phyloP scores from a whole-genome alignment of 2,329 filamentous ascomycete species.

The Xylariaceae sp. region DNA sequence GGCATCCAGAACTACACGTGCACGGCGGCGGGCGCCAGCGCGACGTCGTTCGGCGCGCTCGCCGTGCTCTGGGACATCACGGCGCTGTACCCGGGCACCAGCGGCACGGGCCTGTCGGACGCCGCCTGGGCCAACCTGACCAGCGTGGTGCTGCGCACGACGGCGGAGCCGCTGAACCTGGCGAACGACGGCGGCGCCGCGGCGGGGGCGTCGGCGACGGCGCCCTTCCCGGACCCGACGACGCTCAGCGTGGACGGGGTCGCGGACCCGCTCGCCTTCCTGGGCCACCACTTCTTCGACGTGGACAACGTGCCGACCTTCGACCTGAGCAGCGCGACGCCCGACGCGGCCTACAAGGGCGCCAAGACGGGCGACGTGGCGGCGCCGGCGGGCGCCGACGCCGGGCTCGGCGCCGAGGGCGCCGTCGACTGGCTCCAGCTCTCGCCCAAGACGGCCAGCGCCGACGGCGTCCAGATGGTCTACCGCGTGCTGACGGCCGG shows the following conservation, averaged over 20 bases:
- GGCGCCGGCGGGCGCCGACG: constrained; percentile 43
- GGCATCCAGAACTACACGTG: constrained; percentile 67
- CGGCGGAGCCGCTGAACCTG: constrained; percentile 42
- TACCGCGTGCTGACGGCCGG: constrained; percentile 51
- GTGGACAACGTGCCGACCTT: constrained; percentile 48
- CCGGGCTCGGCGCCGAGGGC: constrained; percentile 39
- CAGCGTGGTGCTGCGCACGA: constrained; percentile 30
- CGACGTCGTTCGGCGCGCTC: constrained; percentile 43
- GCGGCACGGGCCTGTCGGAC: constrained; percentile 28
- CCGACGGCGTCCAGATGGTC: constrained; percentile 32
- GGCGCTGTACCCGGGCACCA: constrained; percentile 39
- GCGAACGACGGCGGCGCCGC: constrained; percentile 20
- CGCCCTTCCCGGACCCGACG: constrained; percentile 32
- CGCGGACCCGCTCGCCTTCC: constrained; percentile 28
- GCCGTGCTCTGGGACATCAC: constrained; percentile 54
- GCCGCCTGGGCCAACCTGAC: constrained; percentile 34
- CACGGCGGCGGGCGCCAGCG: constrained; percentile 24
- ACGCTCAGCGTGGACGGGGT: constrained; percentile 30
- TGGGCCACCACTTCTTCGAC: constrained; percentile 65
- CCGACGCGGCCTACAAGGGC: constrained; percentile 32
- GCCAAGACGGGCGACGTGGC: constrained; percentile 42
- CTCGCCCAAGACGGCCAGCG: constrained; percentile 31
- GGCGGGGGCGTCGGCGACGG: constrained; percentile 27
- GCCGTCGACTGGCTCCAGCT: constrained; percentile 51
- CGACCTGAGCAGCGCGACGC: constrained; percentile 35